Evolutionary conservation across 371 early-diverging fungal species (phyloP).

Genomic region (Mortierella sp.): DNA sequence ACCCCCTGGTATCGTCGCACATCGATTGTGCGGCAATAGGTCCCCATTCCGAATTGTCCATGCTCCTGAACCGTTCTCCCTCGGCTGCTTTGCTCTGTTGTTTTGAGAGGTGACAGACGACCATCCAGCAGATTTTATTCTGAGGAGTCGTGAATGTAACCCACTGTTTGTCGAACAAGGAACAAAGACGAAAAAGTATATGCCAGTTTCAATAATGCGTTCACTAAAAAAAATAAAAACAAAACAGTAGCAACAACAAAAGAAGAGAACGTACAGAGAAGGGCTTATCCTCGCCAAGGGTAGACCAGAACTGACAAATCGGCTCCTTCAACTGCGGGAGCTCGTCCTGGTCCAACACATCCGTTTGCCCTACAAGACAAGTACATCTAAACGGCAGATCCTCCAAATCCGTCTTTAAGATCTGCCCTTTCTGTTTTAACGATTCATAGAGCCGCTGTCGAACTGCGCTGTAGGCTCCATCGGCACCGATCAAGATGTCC

Average conservation of each 20-base stretch:
- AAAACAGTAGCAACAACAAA: background rate
- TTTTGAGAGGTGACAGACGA: background rate
- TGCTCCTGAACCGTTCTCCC: background rate
- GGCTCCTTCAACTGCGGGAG: conserved; percentile 10
- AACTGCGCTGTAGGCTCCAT: conserved; percentile 25
- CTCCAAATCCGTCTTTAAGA: conserved; percentile 11
- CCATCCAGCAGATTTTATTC: background rate
- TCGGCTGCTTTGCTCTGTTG: background rate
- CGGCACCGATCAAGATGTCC: conserved; percentile 27
- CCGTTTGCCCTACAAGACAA: conserved; percentile 17
- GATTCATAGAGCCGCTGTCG: conserved; percentile 8
- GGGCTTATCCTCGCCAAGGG: background rate
- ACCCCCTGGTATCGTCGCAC: background rate
- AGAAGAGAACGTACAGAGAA: background rate
- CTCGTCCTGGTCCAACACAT: background rate
- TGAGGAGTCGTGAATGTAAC: background rate
- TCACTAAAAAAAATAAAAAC: background rate
- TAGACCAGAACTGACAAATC: conserved; percentile 8
- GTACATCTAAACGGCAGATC: background rate
- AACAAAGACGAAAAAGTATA: background rate
- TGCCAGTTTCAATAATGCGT: background rate
- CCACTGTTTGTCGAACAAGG: background rate
- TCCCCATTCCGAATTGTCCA: background rate
- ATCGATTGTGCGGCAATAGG: background rate
- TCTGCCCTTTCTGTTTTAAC: background rate